Base-by-base conservation (phyloP, 2,329 filamentous ascomycete genomes). In the Sarocladium brachiariae region DNA sequence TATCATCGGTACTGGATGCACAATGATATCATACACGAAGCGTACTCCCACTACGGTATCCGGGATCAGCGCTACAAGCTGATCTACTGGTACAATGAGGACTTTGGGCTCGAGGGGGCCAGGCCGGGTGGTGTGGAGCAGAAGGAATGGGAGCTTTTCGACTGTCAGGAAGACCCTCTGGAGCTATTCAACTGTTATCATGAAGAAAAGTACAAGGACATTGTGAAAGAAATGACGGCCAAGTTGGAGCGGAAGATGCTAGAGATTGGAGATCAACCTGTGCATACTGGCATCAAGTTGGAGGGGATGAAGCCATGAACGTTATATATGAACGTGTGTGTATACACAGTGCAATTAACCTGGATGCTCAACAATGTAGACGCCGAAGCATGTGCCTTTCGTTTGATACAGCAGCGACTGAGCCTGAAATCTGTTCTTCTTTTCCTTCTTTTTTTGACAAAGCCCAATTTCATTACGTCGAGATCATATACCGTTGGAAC, bases 1-100 rank as follows among this genome's bases (percentile, higher is more conserved):
- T 78, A 78, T 51, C 74, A 80, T 52, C 68, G 74, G 0, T 79
- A 78, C 60, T 78, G 74, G 75, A 78, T 78, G 75, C 72, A 78
- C 58, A 67, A 68, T 19, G 75, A 79, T 51, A 59, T 66, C 0
- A 72, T 74, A 8, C 75, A 79, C 53, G 56, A 75, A 6, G 72
- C 71, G 0, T 70, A 71, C 53, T 75, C 75, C 0, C 76, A 79
- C 57, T 78, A 78, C 50, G 76, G 75, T 1, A 64, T 77, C 6
- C 65, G 76, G 0, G 65, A 78, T 53, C 71, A 74, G 55, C 58
- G 73, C 3, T 78, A 77, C 55, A 79, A 79, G 65, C 55, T 79
- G 2, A 79, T 78, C 16, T 78, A 77, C 59, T 79, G 75, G 75
- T 80, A 78, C 53, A 75, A 75, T 46, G 71, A 78, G 55, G 65